These are phyloP conservation scores for Breynia disticha DNA, from an alignment of 441 rosid genomes.

Conservation along the genomic window DNA sequence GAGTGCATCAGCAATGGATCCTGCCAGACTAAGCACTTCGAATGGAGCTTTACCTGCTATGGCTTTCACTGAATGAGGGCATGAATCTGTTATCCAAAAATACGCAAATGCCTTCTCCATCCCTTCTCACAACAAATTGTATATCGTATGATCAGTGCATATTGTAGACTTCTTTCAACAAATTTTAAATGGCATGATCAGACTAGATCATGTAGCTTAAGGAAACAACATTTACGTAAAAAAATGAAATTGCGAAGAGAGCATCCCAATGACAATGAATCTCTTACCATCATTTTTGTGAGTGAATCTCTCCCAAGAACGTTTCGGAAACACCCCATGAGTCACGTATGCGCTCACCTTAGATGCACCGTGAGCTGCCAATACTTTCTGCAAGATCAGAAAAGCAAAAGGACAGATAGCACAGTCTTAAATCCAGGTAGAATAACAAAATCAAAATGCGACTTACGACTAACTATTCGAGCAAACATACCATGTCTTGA, in stretches of 20 bases:
- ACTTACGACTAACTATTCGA: too few species aligned
- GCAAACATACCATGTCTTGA: too few species aligned
- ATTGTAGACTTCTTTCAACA: slow-evolving; percentile 21
- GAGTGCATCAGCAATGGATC: slow-evolving; percentile 78
- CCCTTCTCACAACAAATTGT: slow-evolving; percentile 18
- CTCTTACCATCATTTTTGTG: slow-evolving; percentile 45
- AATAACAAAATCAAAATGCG: neutral
- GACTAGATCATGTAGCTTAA: neutral
- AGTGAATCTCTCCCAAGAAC: slow-evolving; percentile 83
- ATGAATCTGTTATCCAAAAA: slow-evolving; percentile 97
- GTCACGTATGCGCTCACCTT: slow-evolving; percentile 97
- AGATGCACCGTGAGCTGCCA: slow-evolving; percentile 78
- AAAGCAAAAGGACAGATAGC: neutral
- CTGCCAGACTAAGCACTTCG: slow-evolving; percentile 82
- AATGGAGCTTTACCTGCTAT: slow-evolving; percentile 69
- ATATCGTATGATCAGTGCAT: neutral
- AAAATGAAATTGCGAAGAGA: neutral
- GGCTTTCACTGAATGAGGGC: slow-evolving; percentile 77
- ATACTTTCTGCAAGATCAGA: slow-evolving; percentile 56
- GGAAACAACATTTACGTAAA: neutral
- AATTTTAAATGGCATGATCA: neutral
- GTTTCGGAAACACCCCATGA: slow-evolving; percentile 88
- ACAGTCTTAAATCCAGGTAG: neutral
- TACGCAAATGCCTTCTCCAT: slow-evolving; percentile 50
- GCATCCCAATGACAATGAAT: neutral